Base-by-base conservation (phyloP, 345 rosid genomes). In the Moricandia arvensis region DNA sequence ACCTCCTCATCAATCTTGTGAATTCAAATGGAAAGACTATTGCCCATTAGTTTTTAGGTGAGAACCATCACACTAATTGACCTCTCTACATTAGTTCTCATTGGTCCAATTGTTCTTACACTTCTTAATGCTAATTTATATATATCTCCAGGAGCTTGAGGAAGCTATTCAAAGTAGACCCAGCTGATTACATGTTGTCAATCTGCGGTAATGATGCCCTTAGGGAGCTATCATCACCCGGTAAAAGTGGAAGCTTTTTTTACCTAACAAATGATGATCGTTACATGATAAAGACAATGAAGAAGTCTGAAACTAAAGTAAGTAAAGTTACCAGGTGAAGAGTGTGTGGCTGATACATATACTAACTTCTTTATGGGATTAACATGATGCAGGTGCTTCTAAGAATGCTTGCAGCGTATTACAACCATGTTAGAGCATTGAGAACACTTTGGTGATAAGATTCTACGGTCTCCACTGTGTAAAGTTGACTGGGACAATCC, bases 191-290 rank as follows among this genome's bases (percentile, higher is more conserved):
- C 80, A 93, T 93, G 98, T 6, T 93, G 67, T 93, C 98, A 0
- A 88, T 93, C n/a, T 93, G 98, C 38, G 98, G 98, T 29, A 83
- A 93, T 38, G n/a, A 93, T 66, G 98, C n/a, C 98, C 98, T 93
- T 13, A 83, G 97, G 7, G 97, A 93, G 68, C 93, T 91, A 41
- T 93, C 98, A 1, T 93, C 98, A 24, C 98, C 98, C 21, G n/a
- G 98, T 55, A 93, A 93, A 87, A 93, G 98, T 72, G 98, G 98
- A 41, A 93, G 98, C 83, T 93, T 93, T 68, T 93, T 93, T 72
- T 93, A 93, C 81, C 81, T 93, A 75, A 91, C 98, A 13, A 81
- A 88, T 24, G 96, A 93, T 61, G 98, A 93, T 63, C 89, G 89
- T 17, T 93, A 93, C 74, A 93, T 93, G 97, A 93, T 93, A 6